Conservation (phyloP, 164 flowering plant species). For the Liquidambar formosana region DNA sequence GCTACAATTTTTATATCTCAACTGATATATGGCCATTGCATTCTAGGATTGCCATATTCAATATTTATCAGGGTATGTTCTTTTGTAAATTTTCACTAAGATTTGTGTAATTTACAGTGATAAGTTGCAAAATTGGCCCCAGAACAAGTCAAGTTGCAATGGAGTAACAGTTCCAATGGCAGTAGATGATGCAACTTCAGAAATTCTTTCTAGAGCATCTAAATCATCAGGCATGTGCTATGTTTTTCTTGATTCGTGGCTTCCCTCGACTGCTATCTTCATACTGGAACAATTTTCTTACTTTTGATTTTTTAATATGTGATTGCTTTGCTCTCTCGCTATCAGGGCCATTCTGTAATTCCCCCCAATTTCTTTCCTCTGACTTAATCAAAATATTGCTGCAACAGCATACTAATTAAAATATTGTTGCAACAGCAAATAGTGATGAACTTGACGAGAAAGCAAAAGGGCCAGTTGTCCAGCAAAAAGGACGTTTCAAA, state of each 20-base stretch:
- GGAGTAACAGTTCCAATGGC: constrained; percentile 23
- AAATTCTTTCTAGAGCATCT: constrained; percentile 33
- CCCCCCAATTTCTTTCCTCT: not conserved
- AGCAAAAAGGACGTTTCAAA: constrained; percentile 93
- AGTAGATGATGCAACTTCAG: constrained; percentile 38
- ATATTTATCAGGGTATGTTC: not conserved
- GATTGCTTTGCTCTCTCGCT: not conserved
- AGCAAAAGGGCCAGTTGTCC: constrained; percentile 64
- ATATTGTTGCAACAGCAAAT: constrained; percentile 36
- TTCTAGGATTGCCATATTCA: not conserved
- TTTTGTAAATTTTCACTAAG: not conserved
- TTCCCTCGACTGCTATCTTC: not conserved
- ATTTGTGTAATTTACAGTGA: constrained; percentile 32
- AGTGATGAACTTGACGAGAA: constrained; percentile 67
- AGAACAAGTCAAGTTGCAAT: constrained; percentile 23
- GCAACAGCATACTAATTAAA: no score
- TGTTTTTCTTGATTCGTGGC: not conserved
- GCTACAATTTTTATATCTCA: not conserved
- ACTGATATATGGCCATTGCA: not conserved
- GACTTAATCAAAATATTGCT: no score
- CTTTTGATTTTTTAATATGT: not conserved
- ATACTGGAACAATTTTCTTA: not conserved
- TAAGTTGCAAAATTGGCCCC: constrained; percentile 29
- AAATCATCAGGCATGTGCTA: constrained; percentile 51
- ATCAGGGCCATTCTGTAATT: no score